These are phyloP conservation scores for Russula abietina DNA, from an alignment of 768 basidiomycete species.

Conservation along the genomic window DNA sequence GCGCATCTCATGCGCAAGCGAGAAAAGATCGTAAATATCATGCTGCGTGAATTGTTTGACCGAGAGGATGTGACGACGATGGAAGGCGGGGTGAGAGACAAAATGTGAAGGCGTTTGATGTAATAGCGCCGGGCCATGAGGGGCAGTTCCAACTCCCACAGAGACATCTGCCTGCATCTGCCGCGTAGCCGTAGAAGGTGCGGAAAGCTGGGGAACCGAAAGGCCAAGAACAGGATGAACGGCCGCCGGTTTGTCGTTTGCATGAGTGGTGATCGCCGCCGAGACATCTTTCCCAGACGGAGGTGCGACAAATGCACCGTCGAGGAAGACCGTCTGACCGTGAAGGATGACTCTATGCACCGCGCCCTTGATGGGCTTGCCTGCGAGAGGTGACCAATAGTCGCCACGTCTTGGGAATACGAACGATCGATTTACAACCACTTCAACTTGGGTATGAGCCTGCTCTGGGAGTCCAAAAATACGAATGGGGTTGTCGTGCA, in stretches of 20 bases:
- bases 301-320: constrained; percentile 61
- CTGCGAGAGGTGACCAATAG: constrained; percentile 81
- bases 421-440: constrained; percentile 74
- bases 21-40: constrained; percentile 91
- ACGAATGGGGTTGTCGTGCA: constrained; percentile 87
- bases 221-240: constrained; percentile 1
- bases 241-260: constrained; percentile 6
- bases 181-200: constrained; percentile 7
- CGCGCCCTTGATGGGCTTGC: constrained; percentile 55
- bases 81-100: constrained; percentile 78
- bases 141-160: constrained; percentile 8
- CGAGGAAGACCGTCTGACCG: constrained; percentile 82
- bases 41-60: constrained; percentile 89
- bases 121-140: constrained; percentile 33
- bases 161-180: constrained; percentile 6
- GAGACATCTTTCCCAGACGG: constrained; percentile 71
- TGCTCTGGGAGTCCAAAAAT: constrained; percentile 92
- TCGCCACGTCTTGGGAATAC: constrained; percentile 45
- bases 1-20: constrained; percentile 88
- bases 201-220: constrained; percentile 1
- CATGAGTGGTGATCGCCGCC: constrained; percentile 34
- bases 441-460: constrained; percentile 81
- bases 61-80: constrained; percentile 86
- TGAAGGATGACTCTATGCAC: constrained; percentile 90
- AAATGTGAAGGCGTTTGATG: constrained; percentile 43